Evolutionary conservation across 352 stramenopile genomes (phyloP), one percentile per base, ranked within the genome.

Genomic region (Globisporangium sylvaticum): DNA sequence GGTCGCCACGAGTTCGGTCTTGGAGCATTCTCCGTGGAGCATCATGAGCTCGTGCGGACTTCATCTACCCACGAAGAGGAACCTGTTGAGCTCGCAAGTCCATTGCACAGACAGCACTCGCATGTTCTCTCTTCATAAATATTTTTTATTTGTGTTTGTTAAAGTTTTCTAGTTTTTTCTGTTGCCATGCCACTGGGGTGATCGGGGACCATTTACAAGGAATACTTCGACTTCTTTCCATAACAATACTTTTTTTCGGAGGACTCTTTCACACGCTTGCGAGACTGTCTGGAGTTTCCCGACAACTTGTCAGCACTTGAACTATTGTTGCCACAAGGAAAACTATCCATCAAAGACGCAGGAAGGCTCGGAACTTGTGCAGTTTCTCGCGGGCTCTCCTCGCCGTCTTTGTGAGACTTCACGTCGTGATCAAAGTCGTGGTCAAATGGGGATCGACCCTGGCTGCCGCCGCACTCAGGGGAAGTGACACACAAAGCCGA

Each of bases 221-320:
- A 81, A 68, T 81, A 81, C 75, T 84, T 84, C 52, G 80, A 73
- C 73, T 87, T 87, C 64, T 87, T 87, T 72, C 68, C 79, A 73
- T 67, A 79, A 80, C 66, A 80, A 84, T 79, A 71, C 70, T 68
- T 78, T 65, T 74, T 83, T 74, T 80, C 76, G 24, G 59, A 67
- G 34, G 71, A 64, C 55, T 86, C 76, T 66, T 77, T 78, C 69
- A 64, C 62, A 67, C 79, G 79, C 73, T 87, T 87, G 75, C 77
- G 73, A 58, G 69, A 64, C 63, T 71, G 58, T 65, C 70, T 74
- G 66, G 74, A 37, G 58, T 65, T 79, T 76, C 67, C 78, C 76
- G 80, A 80, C 77, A 83, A 84, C 77, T 85, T 83, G 79, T 87
- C 79, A 87, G 79, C 79, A 87, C 79, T 87, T 87, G 79, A 87